phyloP scores from a whole-genome alignment of 345 rosid genomes.

The Odontarrhena argentea region DNA sequence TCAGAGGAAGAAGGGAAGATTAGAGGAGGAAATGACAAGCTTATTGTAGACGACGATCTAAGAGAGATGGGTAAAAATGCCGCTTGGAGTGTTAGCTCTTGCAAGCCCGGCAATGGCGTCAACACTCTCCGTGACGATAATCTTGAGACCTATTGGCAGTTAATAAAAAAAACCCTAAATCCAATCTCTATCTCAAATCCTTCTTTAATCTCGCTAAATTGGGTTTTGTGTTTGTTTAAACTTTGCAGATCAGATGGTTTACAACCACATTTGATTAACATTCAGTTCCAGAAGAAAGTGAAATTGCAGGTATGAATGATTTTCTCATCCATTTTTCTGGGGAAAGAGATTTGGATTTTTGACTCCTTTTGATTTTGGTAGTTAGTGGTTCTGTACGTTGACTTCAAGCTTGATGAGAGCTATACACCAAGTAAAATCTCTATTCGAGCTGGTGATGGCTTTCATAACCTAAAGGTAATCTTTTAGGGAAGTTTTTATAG shows the following conservation, averaged over 20 bases:
- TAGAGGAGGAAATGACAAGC: constrained; percentile 61
- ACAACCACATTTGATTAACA: constrained; percentile 91
- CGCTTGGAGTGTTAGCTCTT: constrained; percentile 97
- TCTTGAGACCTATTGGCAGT: constrained; percentile 95
- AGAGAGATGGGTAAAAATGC: constrained; percentile 92
- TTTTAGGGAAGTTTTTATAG: background rate
- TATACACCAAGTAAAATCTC: constrained; percentile 88
- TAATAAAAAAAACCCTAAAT: constrained; percentile 17
- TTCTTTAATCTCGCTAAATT: constrained; percentile 3
- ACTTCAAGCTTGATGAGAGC: constrained; percentile 96
- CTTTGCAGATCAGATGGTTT: constrained; percentile 85
- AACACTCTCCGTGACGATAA: constrained; percentile 83
- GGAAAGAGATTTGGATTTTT: background rate
- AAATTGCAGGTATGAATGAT: constrained; percentile 62
- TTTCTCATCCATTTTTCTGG: background rate
- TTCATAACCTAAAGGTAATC: constrained; percentile 84
- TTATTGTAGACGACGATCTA: constrained; percentile 72
- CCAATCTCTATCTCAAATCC: background rate
- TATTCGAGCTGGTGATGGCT: constrained; percentile 90
- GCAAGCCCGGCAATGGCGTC: constrained; percentile 93
- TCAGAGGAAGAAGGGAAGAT: constrained; percentile 91
- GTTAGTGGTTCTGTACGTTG: constrained; percentile 79
- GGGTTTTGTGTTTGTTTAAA: background rate
- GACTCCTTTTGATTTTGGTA: constrained; percentile 34
- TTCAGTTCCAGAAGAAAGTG: constrained; percentile 96